Base-by-base conservation (phyloP, 2,329 filamentous ascomycete species). In the Talaromyces sp. region DNA sequence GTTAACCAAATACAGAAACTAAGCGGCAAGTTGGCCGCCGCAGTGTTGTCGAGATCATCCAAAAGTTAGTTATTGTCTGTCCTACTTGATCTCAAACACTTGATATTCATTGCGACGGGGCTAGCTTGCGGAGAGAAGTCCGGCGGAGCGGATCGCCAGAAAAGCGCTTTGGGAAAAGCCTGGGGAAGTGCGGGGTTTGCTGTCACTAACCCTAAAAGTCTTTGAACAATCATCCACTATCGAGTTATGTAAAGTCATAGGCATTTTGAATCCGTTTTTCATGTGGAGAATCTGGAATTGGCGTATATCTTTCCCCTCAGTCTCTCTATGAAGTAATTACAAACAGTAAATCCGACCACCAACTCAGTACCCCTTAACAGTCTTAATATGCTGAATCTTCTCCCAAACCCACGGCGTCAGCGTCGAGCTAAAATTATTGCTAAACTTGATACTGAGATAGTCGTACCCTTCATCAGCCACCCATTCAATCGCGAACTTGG, bases 361-460 rank as follows among this genome's bases (percentile, higher is more conserved):
- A n/a, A 27, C 47, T 37, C 43, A 62, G 19, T 62, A 62, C 17
- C 47, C 47, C 60, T 45, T 54, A n/a, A 54, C 47, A 5, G 47
- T 43, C 35, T 62, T 62, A 3, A 62, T 35, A 33, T 62, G 60
- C 47, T 52, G 31, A 37, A 62, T 54, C 31, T 43, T 62, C 27
- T 54, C 35, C 60, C 60, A 62, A 17, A 43, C 60, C 60, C 47
- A 54, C 35, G 60, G 60, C 22, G 60, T 62, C 25, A 62, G 60
- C 8, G 60, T 62, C 6, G 60, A 62, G 5, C 60, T 62, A 43
- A 54, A 62, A 15, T 62, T 62, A 49, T 62, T 62, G n/a, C 60
- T 54, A 43, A 62, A 62, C 25, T 54, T 43, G 47, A 54, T 62
- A 3, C 27, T 50, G 47, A 49, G 45, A 49, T 27, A 49, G 11